Base-by-base conservation (phyloP, 306 rosid species). In the Cicer arietinum region DNA sequence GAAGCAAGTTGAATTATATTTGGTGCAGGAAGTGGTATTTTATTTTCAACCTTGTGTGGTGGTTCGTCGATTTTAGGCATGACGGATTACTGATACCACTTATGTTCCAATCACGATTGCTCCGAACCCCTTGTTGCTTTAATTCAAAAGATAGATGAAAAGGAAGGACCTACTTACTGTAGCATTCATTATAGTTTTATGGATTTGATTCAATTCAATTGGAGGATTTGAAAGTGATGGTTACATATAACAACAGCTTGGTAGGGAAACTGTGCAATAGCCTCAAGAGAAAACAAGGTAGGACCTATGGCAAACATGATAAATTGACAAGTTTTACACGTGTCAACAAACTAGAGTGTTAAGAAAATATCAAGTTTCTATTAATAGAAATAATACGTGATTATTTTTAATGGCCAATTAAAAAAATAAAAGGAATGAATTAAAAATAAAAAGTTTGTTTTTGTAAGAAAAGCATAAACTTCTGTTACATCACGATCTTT, bases 181-280 rank as follows among this genome's bases (percentile, higher is more conserved):
- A 44, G 14, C 61, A 77, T 57, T 65, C 13, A 41, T 47, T 37
- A 47, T 37, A 43, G 30, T 54, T 44, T 16, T 5, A 41, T 40
- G 76, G 56, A 70, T 69, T 78, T 77, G 61, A 60, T 50, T 40
- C 71, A 46, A 70, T 69, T 78, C 82, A 69, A 60, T 50, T 40
- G 50, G 57, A 70, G 77, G 82, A 25, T 59, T 69, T 56, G 68
- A 67, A 54, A 76, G 67, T 54, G 47, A 51, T 66, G 48, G 40
- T 64, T 57, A 58, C 18, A 47, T 17, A 3, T 8, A 51, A 25
- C 69, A 68, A 44, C 60, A 66, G 18, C 12, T 10, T 11, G 14
- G 3, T n/a, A 6, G 52, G 48, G 52, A 56, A 76, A 45, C 44
- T 5, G 20, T 54, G 68, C 53, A 59, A 59, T 35, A 68, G 51